Percentiles rank a stretch among this genome's conserved stretches.
These are phyloP conservation scores for Rehmannia glutinosa DNA, from an alignment of 257 asterid genomes.

Conservation along the genomic window DNA sequence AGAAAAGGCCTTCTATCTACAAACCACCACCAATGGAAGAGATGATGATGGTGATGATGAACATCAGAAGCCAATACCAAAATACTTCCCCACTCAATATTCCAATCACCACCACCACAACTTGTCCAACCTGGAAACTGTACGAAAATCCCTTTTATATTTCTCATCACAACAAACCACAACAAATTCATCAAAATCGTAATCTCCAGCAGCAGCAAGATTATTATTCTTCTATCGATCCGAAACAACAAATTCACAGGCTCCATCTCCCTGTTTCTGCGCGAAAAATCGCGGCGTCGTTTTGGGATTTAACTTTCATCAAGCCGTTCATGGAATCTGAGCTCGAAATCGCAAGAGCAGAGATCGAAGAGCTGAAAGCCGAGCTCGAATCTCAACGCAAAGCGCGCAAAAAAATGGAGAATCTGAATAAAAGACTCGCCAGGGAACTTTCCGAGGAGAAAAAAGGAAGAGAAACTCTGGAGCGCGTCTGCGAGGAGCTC, in stretches of 20 bases:
- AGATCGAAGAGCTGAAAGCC: conserved; percentile 34
- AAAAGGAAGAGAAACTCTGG: conserved; percentile 51
- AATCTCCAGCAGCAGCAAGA: conserved; percentile 7
- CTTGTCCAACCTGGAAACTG: conserved; percentile 67
- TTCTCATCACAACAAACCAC: conserved; percentile 24
- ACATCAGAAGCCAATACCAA: conserved; percentile 47
- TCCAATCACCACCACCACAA: conserved; percentile 23
- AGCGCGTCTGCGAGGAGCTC: conserved; percentile 45
- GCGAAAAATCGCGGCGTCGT: conserved; percentile 65
- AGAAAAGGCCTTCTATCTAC: conserved; percentile 16
- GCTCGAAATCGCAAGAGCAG: conserved; percentile 43
- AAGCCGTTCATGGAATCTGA: conserved; percentile 69
- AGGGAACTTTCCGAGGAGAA: conserved; percentile 51
- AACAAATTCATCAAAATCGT: background rate
- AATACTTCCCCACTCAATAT: conserved; percentile 22
- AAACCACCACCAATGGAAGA: conserved; percentile 39
- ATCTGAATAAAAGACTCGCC: conserved; percentile 36
- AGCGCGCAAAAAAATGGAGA: conserved; percentile 48
- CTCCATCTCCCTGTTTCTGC: conserved; percentile 75
- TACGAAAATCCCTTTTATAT: conserved; percentile 77
- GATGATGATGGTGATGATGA: conserved; percentile 60
- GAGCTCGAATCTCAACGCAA: conserved; percentile 47
- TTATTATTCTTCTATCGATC: background rate
- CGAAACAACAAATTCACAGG: conserved; percentile 49
- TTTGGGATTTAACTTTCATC: conserved; percentile 68